These are phyloP conservation scores for Yarrowia deformans DNA, from an alignment of 805 yeast genomes.

Conservation along the genomic window DNA sequence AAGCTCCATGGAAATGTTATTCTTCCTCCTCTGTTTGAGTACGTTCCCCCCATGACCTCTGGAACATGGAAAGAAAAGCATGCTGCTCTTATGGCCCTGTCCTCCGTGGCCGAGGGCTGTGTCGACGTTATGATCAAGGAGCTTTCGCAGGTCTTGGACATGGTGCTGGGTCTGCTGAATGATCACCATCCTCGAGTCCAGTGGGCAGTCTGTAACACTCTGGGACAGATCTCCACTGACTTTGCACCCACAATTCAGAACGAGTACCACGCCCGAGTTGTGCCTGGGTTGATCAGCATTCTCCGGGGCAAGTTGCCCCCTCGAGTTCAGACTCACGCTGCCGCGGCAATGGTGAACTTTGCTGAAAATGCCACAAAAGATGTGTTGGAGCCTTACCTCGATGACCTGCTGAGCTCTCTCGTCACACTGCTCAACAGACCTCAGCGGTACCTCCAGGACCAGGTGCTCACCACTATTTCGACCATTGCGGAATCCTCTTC, in stretches of 20 bases:
- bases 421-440: slow-evolving; percentile 81
- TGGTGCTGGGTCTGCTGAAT: slow-evolving; percentile 82
- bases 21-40: slow-evolving; percentile 86
- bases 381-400: slow-evolving; percentile 90
- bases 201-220: slow-evolving; percentile 94
- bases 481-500: slow-evolving; percentile 97
- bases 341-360: slow-evolving; percentile 96
- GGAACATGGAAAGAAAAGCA: slow-evolving; percentile 92
- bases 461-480: slow-evolving; percentile 94
- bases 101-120: slow-evolving; percentile 98
- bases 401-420: slow-evolving; percentile 74
- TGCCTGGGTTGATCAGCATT: slow-evolving; percentile 88
- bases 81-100: slow-evolving; percentile 95
- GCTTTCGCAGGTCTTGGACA: slow-evolving; percentile 78
- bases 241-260: slow-evolving; percentile 89
- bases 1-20: slow-evolving; percentile 82
- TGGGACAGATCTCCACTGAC: slow-evolving; percentile 97
- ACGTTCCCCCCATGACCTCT: slow-evolving; percentile 84
- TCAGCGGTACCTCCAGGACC: slow-evolving; percentile 94
- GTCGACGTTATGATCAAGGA: slow-evolving; percentile 84
- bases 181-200: slow-evolving; percentile 95
- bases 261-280: slow-evolving; percentile 75
- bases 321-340: slow-evolving; percentile 97
- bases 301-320: slow-evolving; percentile 72
- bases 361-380: slow-evolving; percentile 90